Evolutionary conservation across 352 stramenopile genomes (phyloP), one percentile per base, ranked within the genome.

Genomic region (Phytophthora brassicae): DNA sequence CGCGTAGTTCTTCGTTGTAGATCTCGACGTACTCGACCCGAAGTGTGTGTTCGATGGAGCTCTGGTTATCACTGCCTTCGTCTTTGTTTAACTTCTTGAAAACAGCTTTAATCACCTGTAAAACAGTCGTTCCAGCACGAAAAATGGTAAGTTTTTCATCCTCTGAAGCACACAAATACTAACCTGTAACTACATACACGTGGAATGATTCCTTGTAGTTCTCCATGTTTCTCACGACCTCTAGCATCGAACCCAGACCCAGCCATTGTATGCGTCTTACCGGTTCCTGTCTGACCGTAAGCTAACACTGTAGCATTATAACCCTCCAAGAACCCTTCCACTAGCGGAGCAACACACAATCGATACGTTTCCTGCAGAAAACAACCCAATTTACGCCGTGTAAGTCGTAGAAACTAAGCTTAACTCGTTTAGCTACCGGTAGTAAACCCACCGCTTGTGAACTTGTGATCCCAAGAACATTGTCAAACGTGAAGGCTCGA

Each of bases 1-100:
- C 96, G 4, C 92, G 84, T 9, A 99, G 80, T 53, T 98, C 91
- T 86, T 99, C 97, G 56, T 99, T 99, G 80, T 99, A 99, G 55
- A 99, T 97, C 84, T 99, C 97, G 43, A 99, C 81, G 68, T 97
- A 99, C 22, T 97, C 97, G 33, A 98, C 89, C 14, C 90, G 79
- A 13, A 99, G 70, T n/a, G 81, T 83, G 56, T 95, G 95, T 49
- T 97, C 87, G 22, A 43, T 54, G 41, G 45, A 49, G 23, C 46
- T 29, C 23, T 74, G 66, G 38, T 72, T 72, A 39, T 79, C 66
- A 8, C 33, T 56, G 26, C 76, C 26, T 33, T 82, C 69, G 38
- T 66, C 64, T 13, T 72, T 59, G 7, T 86, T 60, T 24, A 94
- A 77, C 52, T 81, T 74, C 24, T 77, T 66, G 55, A 95, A 95